Base-by-base conservation (phyloP, 2,329 filamentous ascomycete species). In the Fusarium tupiense region DNA sequence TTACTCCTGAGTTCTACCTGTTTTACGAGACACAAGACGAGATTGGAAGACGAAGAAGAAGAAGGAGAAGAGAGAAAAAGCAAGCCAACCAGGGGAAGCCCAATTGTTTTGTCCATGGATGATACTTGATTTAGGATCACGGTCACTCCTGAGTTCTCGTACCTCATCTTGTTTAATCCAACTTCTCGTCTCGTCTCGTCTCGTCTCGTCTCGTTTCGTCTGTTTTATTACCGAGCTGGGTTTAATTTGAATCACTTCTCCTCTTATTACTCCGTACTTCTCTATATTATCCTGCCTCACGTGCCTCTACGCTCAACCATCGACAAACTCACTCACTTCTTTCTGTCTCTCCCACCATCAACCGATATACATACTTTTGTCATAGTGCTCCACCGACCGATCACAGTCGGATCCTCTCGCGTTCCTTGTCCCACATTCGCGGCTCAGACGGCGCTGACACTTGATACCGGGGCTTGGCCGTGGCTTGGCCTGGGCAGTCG, bases 371-470 rank as follows among this genome's bases (percentile, higher is more conserved):
- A 53, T 47, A 69, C 58, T 52, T 58, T 69, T 9, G 33, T 62
- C 64, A 13, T n/a, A 17, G 22, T 65, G 57, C 71, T 73, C 72
- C 56, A 58, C 58, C 56, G 19, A 67, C 50, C 35, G 63, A 54
- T 35, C 57, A 50, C n/a, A n/a, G 33, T 46, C 60, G 37, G 59
- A 57, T 61, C 54, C 57, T 24, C n/a, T 61, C 59, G 64, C 61
- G 61, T 57, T 64, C 31, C 54, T 49, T 31, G 50, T 75, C 71
- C 71, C 68, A 74, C 74, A 56, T 40, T 56, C 44, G 53, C 69
- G 61, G 57, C 52, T 72, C 71, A 59, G 57, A 71, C 72, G 70
- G 72, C 64, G 73, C 74, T 74, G 69, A 62, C 63, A 67, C 43
- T 67, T 37, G 59, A 64, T 38, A 47, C 44, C 35, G 58, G 64